Evolutionary conservation across 495 filamentous ascomycete species (phyloP), one percentile per base, ranked within the genome.

Genomic region (Penicillium bovifimosum): DNA sequence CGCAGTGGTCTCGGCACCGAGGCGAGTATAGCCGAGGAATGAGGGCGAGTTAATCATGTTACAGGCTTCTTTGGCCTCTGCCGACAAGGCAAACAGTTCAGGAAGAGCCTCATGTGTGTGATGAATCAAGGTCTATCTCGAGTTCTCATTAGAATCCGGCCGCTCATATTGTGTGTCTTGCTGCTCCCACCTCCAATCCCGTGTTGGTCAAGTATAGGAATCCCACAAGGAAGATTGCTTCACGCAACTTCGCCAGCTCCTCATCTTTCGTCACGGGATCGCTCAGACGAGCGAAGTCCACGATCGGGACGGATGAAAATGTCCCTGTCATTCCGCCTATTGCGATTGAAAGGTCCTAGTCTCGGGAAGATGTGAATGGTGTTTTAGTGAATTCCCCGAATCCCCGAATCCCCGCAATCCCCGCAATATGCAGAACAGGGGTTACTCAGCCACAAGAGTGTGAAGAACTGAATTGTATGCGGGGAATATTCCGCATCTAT

Each of bases 141-240:
- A 14, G 9, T 13, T 16, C 13, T 11, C 2, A n/a, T 42, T 7
- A 43, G 41, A 5, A 29, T 16, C 1, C 11, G 3, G 13, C 16
- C n/a, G 9, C 13, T 6, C 17, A 2, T 9, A n/a, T 5, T 11
- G 1, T n/a, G 14, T 14, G 35, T 16, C 29, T 20, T 32, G 11
- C 20, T 9, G 16, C 14, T 48, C 47, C 32, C 54, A 70, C 82
- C 50, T 87, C 78, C 20, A 96, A 80, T 7, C 90, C 92, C 6
- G 88, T 88, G 59, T 96, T 91, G 45, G 82, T 86, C 53, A 97
- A 77, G 61, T 96, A 97, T 17, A 96, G 68, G 60, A 97, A 96
- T 1, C 92, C 92, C 9, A 96, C 89, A 57, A 90, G 84, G 62
- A 97, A 84, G 17, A 96, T 79, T 0, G 91, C 90, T 57, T 87